phyloP scores from a whole-genome alignment of 768 basidiomycete species.

The Hygrophoropsis aurantiaca region DNA sequence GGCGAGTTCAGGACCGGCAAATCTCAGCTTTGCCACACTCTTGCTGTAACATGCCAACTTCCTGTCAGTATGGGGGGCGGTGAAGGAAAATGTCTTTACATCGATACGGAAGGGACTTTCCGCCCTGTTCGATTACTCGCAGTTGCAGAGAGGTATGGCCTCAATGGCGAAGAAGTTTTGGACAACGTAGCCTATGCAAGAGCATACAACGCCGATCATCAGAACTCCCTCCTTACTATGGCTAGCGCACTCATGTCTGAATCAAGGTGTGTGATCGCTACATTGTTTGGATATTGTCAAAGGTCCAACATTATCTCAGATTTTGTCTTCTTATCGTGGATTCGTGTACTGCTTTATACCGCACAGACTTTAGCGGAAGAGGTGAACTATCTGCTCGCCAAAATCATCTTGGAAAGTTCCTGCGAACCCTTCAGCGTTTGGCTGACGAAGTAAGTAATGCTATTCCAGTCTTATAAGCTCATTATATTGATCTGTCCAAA shows the following conservation, averaged over 20 bases:
- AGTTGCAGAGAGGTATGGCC: constrained; percentile 93
- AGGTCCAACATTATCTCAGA: constrained; percentile 41
- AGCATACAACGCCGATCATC: constrained; percentile 98
- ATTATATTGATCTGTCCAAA: constrained; percentile 32
- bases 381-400: constrained; percentile 95
- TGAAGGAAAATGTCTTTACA: constrained; percentile 98
- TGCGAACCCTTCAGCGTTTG: constrained; percentile 87
- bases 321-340: constrained; percentile 97
- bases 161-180: constrained; percentile 96
- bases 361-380: constrained; percentile 93
- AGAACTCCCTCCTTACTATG: constrained; percentile 81
- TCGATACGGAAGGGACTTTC: constrained; percentile 99
- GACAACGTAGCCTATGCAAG: constrained; percentile 98
- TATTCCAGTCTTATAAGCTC: constrained; percentile 4
- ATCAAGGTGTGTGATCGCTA: constrained; percentile 63
- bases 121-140: constrained; percentile 93
- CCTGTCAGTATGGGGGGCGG: constrained; percentile 98
- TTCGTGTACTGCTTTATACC: constrained; percentile 92
- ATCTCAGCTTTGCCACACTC: constrained; percentile 96
- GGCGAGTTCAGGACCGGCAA: constrained; percentile 99
- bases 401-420: constrained; percentile 93
- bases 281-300: constrained; percentile 14
- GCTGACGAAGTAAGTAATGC: constrained; percentile 83
- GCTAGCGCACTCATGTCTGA: constrained; percentile 99
- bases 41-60: constrained; percentile 97